These are phyloP conservation scores for Acanthamoeba sp. DNA, from an alignment of 208 protist species.

Conservation along the genomic window DNA sequence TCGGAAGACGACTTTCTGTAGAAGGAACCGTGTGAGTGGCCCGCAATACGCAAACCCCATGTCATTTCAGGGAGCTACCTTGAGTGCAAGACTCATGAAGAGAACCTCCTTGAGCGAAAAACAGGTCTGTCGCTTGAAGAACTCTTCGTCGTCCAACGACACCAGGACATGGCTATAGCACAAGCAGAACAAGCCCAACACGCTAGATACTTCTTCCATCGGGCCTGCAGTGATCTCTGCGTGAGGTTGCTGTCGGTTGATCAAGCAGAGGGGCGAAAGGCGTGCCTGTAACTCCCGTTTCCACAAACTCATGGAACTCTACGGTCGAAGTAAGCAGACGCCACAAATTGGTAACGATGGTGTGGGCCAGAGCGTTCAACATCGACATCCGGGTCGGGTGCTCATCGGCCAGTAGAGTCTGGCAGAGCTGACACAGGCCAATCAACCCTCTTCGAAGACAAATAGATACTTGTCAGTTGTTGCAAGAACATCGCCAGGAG, in stretches of 20 bases:
- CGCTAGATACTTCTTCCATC: neutral
- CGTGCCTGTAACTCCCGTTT: neutral
- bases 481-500: neutral
- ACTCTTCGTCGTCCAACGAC: constrained; percentile 48
- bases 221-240: neutral
- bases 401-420: neutral
- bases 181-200: constrained; percentile 17
- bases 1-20: constrained; percentile 31
- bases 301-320: constrained; percentile 13
- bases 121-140: constrained; percentile 53
- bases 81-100: constrained; percentile 1
- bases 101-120: constrained; percentile 38
- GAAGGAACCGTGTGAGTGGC: neutral
- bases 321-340: neutral
- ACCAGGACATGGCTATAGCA: constrained; percentile 43
- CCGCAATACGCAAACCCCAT: too few species aligned
- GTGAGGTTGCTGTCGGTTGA: neutral
- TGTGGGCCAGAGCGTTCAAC: constrained; percentile 25
- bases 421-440: constrained; percentile 9
- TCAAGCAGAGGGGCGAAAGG: neutral
- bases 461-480: neutral
- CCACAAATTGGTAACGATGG: constrained; percentile 48
- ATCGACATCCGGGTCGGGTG: constrained; percentile 13
- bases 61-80: neutral
- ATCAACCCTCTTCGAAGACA: neutral